Evolutionary conservation across 331 rosid species (phyloP), one percentile per base, ranked within the genome.

Genomic region (Prunus yedoensis): DNA sequence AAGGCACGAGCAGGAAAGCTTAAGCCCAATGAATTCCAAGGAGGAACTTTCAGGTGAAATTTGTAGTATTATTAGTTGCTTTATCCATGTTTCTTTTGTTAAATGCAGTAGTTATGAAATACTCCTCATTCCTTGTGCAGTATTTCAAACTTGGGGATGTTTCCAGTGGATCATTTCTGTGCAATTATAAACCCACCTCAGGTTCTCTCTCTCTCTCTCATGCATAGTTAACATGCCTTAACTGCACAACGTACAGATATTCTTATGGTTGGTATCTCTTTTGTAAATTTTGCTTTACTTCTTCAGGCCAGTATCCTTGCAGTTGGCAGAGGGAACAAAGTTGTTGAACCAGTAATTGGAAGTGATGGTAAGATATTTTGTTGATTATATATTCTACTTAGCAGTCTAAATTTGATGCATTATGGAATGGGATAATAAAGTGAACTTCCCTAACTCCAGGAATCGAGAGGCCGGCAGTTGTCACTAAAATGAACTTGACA

Each of bases 101-200:
- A 47, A 76, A 45, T 68, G 43, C 66, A 70, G 58, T 76, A 61
- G 81, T 47, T 60, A 50, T 23, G 74, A 80, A 43, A 75, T 81
- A 54, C 35, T 28, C 64, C 62, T 68, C 47, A 58, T 43, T 72
- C 51, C 72, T 73, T 74, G 4, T 89, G 87, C 99, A 94, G 99
- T 90, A 94, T 94, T 85, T 94, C 99, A 85, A 94, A 94, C 82
- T 86, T 94, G 75, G 99, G 99, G 82, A 94, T 94, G 97, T 94
- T 88, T 88, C 99, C 99, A 1, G 99, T 94, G 83, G 99, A 94
- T 75, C 63, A 82, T 20, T 94, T 94, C 78, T 94, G 94, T 86
- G 99, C 99, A 46, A 94, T 94, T 78, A 94, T 94, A 84, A 94
- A 94, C 79, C 97, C 97, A 30, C 99, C 97, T 47, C 99, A 94